phyloP scores from a whole-genome alignment of 305 asterid species.

The Fraxinus sp. region DNA sequence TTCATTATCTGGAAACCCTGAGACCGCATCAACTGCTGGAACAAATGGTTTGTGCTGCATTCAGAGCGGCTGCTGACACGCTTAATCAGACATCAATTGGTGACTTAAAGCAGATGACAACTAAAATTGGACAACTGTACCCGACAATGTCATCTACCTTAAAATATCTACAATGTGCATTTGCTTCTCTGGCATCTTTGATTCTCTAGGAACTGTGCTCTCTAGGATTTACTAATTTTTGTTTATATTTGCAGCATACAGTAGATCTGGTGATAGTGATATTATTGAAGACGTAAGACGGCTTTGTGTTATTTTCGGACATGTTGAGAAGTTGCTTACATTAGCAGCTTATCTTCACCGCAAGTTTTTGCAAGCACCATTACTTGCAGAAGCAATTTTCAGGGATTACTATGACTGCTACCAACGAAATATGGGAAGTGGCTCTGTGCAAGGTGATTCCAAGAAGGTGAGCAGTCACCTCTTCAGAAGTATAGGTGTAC shows the following conservation, averaged over 20 bases:
- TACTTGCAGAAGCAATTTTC: conserved; percentile 66
- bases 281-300: conserved; percentile 60
- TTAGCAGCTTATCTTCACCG: conserved; percentile 81
- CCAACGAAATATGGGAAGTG: conserved; percentile 70
- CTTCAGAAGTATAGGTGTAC: neutral
- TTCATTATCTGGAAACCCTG: conserved; percentile 93
- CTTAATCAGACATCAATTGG: conserved; percentile 70
- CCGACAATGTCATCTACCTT: conserved; percentile 65
- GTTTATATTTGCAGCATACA: conserved; percentile 40
- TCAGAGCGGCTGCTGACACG: conserved; percentile 83
- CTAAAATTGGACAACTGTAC: conserved; percentile 69
- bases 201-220: conserved; percentile 3
- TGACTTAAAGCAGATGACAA: conserved; percentile 60
- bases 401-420: conserved; percentile 58
- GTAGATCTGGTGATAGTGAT: conserved; percentile 44
- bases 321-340: conserved; percentile 66
- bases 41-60: conserved; percentile 88
- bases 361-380: conserved; percentile 71
- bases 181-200: neutral
- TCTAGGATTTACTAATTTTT: conserved; percentile 8
- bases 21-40: conserved; percentile 72
- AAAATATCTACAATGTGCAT: conserved; percentile 60
- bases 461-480: conserved; percentile 45
- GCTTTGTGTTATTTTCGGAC: conserved; percentile 63
- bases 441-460: conserved; percentile 36